Base-by-base conservation (phyloP, 2,329 filamentous ascomycete species). In the Fusarium tupiense region DNA sequence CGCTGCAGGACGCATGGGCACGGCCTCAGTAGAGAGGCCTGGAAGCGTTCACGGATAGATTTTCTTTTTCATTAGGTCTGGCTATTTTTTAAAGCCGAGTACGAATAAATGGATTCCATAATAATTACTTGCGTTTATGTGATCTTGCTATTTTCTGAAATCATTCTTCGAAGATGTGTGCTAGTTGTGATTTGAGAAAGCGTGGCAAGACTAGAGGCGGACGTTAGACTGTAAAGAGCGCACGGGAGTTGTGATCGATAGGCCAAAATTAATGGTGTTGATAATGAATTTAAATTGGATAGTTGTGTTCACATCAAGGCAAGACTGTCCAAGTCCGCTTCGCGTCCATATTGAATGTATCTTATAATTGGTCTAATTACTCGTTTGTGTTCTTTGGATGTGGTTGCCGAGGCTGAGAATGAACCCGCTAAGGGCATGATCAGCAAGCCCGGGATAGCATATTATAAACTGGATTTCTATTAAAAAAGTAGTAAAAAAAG, bases 21-120 rank as follows among this genome's bases (percentile, higher is more conserved):
- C 68, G 72, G 76, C 74, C 76, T 78, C 67, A 76, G 75, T 78
- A 80, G 77, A 80, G 69, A 78, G 77, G 76, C 67, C 67, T 66
- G 69, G 66, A 68, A 75, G 76, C 73, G 71, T 76, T 63, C 77
- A 79, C 77, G 76, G 74, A 82, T 82, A 82, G 81, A 82, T 77
- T 80, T 69, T 77, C 76, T 78, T 73, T 76, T 77, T 76, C 59
- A 73, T 79, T 78, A 72, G 71, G 75, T 69, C 67, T 53, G 70
- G 73, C 69, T 71, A 24, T 47, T 47, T 62, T 63, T 17, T 35
- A 35, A 63, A 77, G 74, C 69, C 70, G 61, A 75, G 77, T 73
- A 72, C 67, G 76, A 77, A 79, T 74, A 57, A 62, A 78, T 74
- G 73, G 69, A 56, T 52, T 38, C 60, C 54, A 67, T 61, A 19